Conservation (phyloP, 2,329 filamentous ascomycete species). For the Cercospora zeina region DNA sequence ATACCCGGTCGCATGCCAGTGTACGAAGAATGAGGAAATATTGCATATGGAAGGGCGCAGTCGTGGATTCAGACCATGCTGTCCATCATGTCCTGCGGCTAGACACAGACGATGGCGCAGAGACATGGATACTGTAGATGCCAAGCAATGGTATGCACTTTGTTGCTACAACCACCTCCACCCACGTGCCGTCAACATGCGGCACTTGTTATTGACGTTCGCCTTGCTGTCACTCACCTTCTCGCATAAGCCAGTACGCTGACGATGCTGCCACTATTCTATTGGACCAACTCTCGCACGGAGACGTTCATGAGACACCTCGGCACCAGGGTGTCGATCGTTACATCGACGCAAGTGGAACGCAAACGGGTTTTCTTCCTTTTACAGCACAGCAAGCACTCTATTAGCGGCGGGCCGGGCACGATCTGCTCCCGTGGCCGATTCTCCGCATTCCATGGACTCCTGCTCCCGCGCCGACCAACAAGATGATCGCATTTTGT, state of each 20-base stretch:
- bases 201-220: neutral
- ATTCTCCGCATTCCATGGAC: slow-evolving; percentile 4
- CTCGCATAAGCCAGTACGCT: neutral
- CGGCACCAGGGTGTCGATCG: slow-evolving; percentile 16
- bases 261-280: neutral
- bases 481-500: neutral
- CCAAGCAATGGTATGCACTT: neutral
- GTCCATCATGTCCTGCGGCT: neutral
- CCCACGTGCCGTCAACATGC: neutral
- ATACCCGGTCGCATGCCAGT: slow-evolving; percentile 6
- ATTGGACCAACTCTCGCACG: neutral
- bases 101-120: neutral
- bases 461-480: too few relatives aligned
- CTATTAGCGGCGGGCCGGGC: neutral
- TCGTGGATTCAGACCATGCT: neutral
- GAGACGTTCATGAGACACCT: slow-evolving; percentile 8
- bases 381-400: slow-evolving; percentile 1
- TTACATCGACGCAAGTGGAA: slow-evolving; percentile 6
- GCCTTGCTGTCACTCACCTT: neutral
- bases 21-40: neutral
- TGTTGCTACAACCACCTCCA: neutral
- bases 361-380: slow-evolving; percentile 7
- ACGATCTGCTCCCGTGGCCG: slow-evolving; percentile 7
- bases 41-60: neutral
- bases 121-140: neutral